These are phyloP conservation scores for Phytophthora tubulina DNA, from an alignment of 352 stramenopile genomes.

Conservation along the genomic window DNA sequence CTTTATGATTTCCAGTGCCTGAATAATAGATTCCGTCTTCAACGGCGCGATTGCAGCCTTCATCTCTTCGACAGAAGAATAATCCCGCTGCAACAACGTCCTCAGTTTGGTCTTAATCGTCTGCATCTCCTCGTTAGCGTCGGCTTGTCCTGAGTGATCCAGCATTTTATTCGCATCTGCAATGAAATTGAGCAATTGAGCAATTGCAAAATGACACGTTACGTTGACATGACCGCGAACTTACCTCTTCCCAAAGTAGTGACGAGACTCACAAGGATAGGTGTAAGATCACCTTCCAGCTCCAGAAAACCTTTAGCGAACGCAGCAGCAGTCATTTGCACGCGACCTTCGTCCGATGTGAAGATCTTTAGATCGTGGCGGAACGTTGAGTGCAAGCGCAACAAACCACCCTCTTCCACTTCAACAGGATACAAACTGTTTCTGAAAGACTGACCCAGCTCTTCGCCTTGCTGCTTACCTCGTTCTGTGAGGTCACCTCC, in stretches of 20 bases:
- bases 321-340: conserved; percentile 99
- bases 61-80: conserved; percentile 72
- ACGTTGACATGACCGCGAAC: neutral
- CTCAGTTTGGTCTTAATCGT: conserved; percentile 91
- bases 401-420: conserved; percentile 93
- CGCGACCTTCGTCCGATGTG: conserved; percentile 98
- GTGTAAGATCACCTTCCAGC: conserved; percentile 98
- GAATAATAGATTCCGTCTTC: conserved; percentile 80
- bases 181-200: neutral
- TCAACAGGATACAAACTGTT: conserved; percentile 91
- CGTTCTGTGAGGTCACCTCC: conserved; percentile 98
- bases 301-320: conserved; percentile 99
- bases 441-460: conserved; percentile 94
- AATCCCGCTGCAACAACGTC: conserved; percentile 90
- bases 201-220: conserved; percentile 2
- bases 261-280: conserved; percentile 98
- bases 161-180: conserved; percentile 97
- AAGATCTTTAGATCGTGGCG: conserved; percentile 99
- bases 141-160: conserved; percentile 97
- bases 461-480: conserved; percentile 97
- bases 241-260: conserved; percentile 86
- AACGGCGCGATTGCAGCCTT: conserved; percentile 72
- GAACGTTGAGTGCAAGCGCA: conserved; percentile 99
- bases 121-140: conserved; percentile 94
- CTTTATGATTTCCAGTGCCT: conserved; percentile 81